Evolutionary conservation across 1,284 basidiomycete genomes (phyloP).

Genomic region (Salmacisia buchloeana): DNA sequence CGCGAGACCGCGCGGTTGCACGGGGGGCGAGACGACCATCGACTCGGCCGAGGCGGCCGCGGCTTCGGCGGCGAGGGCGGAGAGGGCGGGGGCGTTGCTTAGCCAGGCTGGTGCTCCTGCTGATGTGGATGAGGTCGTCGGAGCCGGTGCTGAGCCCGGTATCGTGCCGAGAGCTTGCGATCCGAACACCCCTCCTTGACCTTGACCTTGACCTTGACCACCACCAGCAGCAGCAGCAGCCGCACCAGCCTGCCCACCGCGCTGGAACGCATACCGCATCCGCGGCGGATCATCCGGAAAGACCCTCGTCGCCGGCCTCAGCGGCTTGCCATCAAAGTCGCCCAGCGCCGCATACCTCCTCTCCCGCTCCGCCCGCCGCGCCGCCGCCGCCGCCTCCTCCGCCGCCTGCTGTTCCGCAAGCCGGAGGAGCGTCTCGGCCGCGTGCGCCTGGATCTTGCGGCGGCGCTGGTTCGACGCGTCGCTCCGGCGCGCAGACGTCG

Average conservation of each 20-base stretch:
- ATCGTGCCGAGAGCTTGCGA: too few relatives aligned
- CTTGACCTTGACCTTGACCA: not conserved
- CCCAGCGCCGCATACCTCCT: not conserved
- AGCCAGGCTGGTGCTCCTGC: not conserved
- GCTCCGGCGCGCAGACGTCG: too few relatives aligned
- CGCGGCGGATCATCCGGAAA: constrained; percentile 36
- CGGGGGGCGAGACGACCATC: not conserved
- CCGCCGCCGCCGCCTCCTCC: not conserved
- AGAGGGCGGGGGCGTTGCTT: not conserved
- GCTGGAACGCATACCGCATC: not conserved
- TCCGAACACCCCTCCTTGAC: too few relatives aligned
- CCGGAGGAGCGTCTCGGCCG: not conserved
- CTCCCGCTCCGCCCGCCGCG: not conserved
- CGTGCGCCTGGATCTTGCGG: constrained; percentile 3
- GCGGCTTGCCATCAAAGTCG: not conserved
- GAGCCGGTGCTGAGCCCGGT: not conserved
- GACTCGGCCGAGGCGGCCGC: not conserved
- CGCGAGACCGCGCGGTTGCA: constrained; percentile 20
- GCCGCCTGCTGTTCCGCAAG: not conserved
- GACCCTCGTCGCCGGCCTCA: constrained; percentile 17
- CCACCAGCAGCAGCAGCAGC: not conserved
- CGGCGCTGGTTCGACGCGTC: constrained; percentile 7
- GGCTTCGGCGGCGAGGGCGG: not conserved
- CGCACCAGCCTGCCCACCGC: not conserved
- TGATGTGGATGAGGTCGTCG: not conserved